These are phyloP conservation scores for Talaromyces verruculosus DNA, from an alignment of 2,329 filamentous ascomycete species.

Conservation along the genomic window DNA sequence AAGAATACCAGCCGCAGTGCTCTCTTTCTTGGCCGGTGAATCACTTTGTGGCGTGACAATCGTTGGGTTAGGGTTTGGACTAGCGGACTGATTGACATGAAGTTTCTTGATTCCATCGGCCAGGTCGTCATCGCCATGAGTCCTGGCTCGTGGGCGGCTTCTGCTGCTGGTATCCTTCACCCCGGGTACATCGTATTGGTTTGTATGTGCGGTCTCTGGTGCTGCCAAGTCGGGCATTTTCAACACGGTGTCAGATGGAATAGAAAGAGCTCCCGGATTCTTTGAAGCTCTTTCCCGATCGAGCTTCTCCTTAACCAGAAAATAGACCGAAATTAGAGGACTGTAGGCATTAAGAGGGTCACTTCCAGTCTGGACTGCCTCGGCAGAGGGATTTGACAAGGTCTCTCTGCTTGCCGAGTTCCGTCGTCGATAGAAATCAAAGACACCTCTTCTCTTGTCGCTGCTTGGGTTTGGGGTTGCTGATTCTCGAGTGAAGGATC, in stretches of 20 bases:
- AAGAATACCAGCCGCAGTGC: conserved; percentile 77
- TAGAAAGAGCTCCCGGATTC: conserved; percentile 59
- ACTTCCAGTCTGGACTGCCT: conserved; percentile 75
- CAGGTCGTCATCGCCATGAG: conserved; percentile 91
- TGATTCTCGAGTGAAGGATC: conserved; percentile 68
- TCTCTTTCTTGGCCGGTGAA: conserved; percentile 75
- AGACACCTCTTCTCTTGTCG: conserved; percentile 85
- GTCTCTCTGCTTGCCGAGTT: conserved; percentile 91
- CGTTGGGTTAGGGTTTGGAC: conserved; percentile 47
- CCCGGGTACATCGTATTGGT: conserved; percentile 85
- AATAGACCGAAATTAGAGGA: conserved; percentile 90
- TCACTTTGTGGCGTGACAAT: conserved; percentile 60
- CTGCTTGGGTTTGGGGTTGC: conserved; percentile 56
- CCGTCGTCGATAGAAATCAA: conserved; percentile 94
- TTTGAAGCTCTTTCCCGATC: conserved; percentile 68
- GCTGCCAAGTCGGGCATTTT: conserved; percentile 73
- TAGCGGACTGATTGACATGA: conserved; percentile 53
- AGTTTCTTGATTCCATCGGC: conserved; percentile 69
- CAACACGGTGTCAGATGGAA: conserved; percentile 58
- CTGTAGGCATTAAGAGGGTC: conserved; percentile 93
- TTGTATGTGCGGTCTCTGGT: conserved; percentile 86
- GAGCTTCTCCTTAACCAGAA: conserved; percentile 91
- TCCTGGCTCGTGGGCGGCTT: conserved; percentile 80
- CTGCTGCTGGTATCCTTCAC: conserved; percentile 83
- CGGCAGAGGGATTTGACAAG: conserved; percentile 75